Evolutionary conservation across 2,329 filamentous ascomycete genomes (phyloP).

Genomic region (Clonostachys rosea): DNA sequence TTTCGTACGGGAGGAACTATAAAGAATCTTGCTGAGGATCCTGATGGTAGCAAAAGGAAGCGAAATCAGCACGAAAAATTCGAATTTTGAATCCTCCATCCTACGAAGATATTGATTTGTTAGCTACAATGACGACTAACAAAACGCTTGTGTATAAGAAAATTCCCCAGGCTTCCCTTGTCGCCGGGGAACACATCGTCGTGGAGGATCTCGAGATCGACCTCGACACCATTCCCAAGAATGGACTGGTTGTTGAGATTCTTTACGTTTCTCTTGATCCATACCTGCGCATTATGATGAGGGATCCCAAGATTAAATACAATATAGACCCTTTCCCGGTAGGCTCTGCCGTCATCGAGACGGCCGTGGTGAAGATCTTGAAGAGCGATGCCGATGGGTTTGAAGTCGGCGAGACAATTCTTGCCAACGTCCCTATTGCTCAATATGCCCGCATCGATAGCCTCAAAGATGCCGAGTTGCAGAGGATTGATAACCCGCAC

Average conservation of each 20-base stretch:
- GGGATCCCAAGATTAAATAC: constrained; percentile 56
- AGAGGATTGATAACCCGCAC: constrained; percentile 62
- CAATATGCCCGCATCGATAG: constrained; percentile 61
- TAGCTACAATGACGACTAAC: constrained; percentile 44
- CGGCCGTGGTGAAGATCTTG: constrained; percentile 62
- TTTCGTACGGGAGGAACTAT: too few species aligned
- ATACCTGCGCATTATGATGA: constrained; percentile 80
- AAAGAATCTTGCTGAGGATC: too few species aligned
- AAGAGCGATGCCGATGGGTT: constrained; percentile 62
- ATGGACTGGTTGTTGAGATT: constrained; percentile 66
- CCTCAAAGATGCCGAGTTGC: constrained; percentile 30
- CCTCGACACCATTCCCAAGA: constrained; percentile 44
- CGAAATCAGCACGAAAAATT: too few species aligned
- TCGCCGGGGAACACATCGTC: constrained; percentile 58
- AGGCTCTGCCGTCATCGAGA: constrained; percentile 59
- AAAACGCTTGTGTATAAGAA: constrained; percentile 65
- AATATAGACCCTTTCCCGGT: constrained; percentile 49
- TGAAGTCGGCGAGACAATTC: constrained; percentile 62
- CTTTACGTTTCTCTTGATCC: constrained; percentile 78
- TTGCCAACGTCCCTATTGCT: constrained; percentile 51
- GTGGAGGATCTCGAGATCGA: constrained; percentile 61
- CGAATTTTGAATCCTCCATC: too few species aligned
- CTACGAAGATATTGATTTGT: too few species aligned
- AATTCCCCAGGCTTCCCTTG: constrained; percentile 56
- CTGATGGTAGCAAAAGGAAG: too few species aligned